These are phyloP conservation scores for Serendipita indica DNA, from an alignment of 768 basidiomycete genomes.

Conservation along the genomic window DNA sequence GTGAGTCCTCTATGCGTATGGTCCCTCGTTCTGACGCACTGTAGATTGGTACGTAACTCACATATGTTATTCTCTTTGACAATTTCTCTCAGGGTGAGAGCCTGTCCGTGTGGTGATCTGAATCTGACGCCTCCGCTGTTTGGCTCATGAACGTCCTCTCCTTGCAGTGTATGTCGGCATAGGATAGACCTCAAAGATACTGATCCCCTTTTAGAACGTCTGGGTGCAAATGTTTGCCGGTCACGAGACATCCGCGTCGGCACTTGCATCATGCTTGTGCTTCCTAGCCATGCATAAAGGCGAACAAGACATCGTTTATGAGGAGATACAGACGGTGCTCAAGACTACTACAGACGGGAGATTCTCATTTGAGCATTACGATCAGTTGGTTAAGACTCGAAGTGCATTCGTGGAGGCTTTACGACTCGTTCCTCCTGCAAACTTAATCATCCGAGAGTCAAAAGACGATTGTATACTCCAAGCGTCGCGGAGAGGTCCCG, in stretches of 20 bases:
- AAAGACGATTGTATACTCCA: constrained; percentile 20
- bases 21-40: too few relatives aligned
- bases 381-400: constrained; percentile 21
- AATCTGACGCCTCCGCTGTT: too few relatives aligned
- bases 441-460: neutral
- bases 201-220: too few relatives aligned
- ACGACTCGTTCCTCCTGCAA: constrained; percentile 20
- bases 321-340: constrained; percentile 21
- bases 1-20: too few relatives aligned
- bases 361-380: constrained; percentile 18
- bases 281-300: constrained; percentile 21
- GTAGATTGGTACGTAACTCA: too few relatives aligned
- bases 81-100: too few relatives aligned
- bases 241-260: constrained; percentile 23
- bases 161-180: too few relatives aligned
- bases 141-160: too few relatives aligned
- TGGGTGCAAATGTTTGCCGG: constrained; percentile 15
- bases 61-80: too few relatives aligned
- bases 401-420: constrained; percentile 21
- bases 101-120: neutral
- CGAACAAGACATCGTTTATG: constrained; percentile 24
- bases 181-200: too few relatives aligned
- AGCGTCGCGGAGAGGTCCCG: constrained; percentile 11
- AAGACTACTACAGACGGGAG: neutral
- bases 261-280: constrained; percentile 23